Evolutionary conservation across 495 filamentous ascomycete species (phyloP).

Genomic region (Penicillium alfredii): DNA sequence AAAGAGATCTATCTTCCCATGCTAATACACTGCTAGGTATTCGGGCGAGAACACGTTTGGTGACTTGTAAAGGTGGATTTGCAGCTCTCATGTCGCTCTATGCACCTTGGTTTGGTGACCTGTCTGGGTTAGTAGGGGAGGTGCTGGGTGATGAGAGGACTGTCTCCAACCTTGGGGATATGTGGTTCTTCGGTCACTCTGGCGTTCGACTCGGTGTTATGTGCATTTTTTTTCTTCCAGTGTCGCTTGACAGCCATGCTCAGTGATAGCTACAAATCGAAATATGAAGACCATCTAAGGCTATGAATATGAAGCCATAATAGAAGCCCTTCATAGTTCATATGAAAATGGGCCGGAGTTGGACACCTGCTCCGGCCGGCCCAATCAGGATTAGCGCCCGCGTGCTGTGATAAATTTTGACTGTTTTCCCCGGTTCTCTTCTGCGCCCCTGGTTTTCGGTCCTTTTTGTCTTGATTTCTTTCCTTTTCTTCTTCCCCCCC

Average conservation of each 20-base stretch:
- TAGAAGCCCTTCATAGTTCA: no score
- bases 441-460: no score
- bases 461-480: slow-evolving; percentile 14
- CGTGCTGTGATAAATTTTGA: slow-evolving; percentile 23
- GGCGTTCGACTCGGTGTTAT: slow-evolving; percentile 28
- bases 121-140: not conserved
- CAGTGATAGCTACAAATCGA: slow-evolving; percentile 13
- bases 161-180: slow-evolving; percentile 7
- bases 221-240: slow-evolving; percentile 11
- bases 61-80: slow-evolving; percentile 32
- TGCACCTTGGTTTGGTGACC: not conserved
- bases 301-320: no score
- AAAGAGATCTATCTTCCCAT: not conserved
- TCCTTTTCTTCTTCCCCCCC: slow-evolving; percentile 3
- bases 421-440: no score
- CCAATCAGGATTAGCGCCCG: slow-evolving; percentile 27
- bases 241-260: slow-evolving; percentile 16
- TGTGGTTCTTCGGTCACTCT: slow-evolving; percentile 12
- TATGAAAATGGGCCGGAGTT: no score
- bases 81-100: slow-evolving; percentile 9
- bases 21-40: slow-evolving; percentile 58
- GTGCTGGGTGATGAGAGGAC: slow-evolving; percentile 3
- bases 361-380: no score
- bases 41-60: slow-evolving; percentile 99
- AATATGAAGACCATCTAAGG: slow-evolving; percentile 10